Base-by-base conservation (phyloP, 2,329 filamentous ascomycete genomes). In the Alternaria sp. region DNA sequence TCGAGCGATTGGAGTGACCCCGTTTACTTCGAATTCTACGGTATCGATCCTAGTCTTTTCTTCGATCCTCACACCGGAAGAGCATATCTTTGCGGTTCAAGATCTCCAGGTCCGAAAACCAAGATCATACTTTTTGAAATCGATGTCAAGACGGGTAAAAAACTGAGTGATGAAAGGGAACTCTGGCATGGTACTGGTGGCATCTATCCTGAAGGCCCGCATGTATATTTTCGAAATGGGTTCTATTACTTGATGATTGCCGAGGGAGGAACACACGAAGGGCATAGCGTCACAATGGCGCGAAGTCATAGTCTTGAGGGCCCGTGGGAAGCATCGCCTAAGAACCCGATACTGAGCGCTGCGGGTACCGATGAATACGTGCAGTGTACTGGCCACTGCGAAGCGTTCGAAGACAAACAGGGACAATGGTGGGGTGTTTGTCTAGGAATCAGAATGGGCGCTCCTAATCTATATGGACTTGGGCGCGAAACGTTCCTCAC, bases 231-330 rank as follows among this genome's bases (percentile, higher is more conserved):
- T 20, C 74, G 71, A 44, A 67, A 77, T 53, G 73, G 62, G 3
- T 75, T 67, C 12, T 78, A 76, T 51, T 79, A 78, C 45, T 63
- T 79, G 1, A 51, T 79, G 55, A 67, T 77, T 34, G 74, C 76
- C 0, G 74, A 79, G 63, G 78, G 75, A 20, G 68, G 63, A 27
- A 66, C 62, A 16, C 62, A 60, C 44, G 53, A 63, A 51, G 54
- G 54, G 20, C 64, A 65, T 9, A 55, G 48, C 18, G 50, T 63
- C 14, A 62, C 58, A 12, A 67, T 67, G 40, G 64, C 66, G 18
- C 54, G 66, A 4, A 65, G 64, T 25, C 50, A 52, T 28, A 57
- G 30, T 38, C 25, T 27, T 1, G 55, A 50, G 12, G 64, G 64
- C 10, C 64, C 64, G 3, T 65, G 64, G 38, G 64, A 68, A 7